Evolutionary conservation across 2,329 filamentous ascomycete species (phyloP), one percentile per base, ranked within the genome.

Genomic region (Aspergillus clavatus): DNA sequence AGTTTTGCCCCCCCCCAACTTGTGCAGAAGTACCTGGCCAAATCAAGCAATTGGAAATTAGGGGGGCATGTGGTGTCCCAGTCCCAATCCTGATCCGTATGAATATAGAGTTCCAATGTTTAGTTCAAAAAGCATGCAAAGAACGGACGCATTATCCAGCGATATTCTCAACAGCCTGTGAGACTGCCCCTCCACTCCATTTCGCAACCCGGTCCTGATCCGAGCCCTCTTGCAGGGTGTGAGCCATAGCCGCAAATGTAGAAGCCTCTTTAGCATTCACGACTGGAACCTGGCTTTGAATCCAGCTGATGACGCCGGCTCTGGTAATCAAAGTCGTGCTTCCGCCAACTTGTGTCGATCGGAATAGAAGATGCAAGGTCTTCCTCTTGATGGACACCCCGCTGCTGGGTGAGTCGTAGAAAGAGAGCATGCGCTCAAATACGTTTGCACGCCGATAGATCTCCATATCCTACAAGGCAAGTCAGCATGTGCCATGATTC

Each of bases 261-360:
- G 52, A 54, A 21, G 48, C 53, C 23, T 65, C 59, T 44, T 62
- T 63, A 0, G 65, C 68, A 52, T 79, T 77, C 12, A 76, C 73
- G 36, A 67, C 66, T 3, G 74, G 75, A 27, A 78, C 64, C 56
- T 81, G 80, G 47, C 79, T 77, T 47, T 84, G 77, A 7, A 91
- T 73, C 89, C 89, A 95, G 53, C 79, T 83, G 42, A 91, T 64
- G 16, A 86, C 72, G 12, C 86, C 87, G 35, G 84, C 83, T 45
- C 89, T 75, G 1, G 89, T 94, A 28, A 89, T 77, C 37, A 95
- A 72, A n/a, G 86, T 91, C 4, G 83, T 87, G 64, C 86, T 88
- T 1, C 87, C 89, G 1, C 82, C 78, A 24, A 90, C 79, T 37
- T 76, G 77, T 0, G 81, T 82, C 2, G 83, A 82, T 31, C 84